phyloP scores from a whole-genome alignment of 1,284 basidiomycete species.

The Kwoniella shivajii region DNA sequence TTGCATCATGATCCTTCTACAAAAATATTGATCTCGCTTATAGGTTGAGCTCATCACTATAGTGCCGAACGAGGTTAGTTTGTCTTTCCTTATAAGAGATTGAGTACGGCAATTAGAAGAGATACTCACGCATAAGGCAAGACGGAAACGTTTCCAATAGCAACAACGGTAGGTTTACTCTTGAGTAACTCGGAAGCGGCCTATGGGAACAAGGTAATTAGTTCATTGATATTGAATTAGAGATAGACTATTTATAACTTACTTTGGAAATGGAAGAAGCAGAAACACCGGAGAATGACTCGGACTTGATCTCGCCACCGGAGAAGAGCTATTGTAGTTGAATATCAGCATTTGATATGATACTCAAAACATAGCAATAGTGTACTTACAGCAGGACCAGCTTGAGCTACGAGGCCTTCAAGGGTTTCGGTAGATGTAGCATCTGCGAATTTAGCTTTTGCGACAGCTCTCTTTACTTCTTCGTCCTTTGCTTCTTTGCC shows the following conservation, averaged over 20 bases:
- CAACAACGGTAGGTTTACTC: conserved; percentile 80
- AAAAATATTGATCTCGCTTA: conserved; percentile 50
- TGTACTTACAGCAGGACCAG: conserved; percentile 53
- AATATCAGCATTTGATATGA: not conserved
- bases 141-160: conserved; percentile 71
- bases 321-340: conserved; percentile 14
- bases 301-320: conserved; percentile 15
- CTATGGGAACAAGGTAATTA: conserved; percentile 18
- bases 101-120: not conserved
- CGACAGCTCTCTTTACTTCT: conserved; percentile 74
- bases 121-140: conserved; percentile 69
- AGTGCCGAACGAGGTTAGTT: not conserved
- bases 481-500: conserved; percentile 65
- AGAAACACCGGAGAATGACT: conserved; percentile 44
- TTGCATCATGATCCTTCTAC: conserved; percentile 15
- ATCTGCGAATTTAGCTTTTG: conserved; percentile 81
- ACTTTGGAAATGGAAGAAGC: conserved; percentile 67
- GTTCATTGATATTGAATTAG: not conserved
- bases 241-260: conserved; percentile 26
- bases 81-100: not conserved
- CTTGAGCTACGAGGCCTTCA: conserved; percentile 65
- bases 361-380: not conserved
- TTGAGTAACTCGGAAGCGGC: conserved; percentile 50
- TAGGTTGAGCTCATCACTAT: conserved; percentile 75
- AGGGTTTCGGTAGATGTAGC: conserved; percentile 70